These are phyloP conservation scores for Podaxis sp. DNA, from an alignment of 768 basidiomycete genomes.

Conservation along the genomic window DNA sequence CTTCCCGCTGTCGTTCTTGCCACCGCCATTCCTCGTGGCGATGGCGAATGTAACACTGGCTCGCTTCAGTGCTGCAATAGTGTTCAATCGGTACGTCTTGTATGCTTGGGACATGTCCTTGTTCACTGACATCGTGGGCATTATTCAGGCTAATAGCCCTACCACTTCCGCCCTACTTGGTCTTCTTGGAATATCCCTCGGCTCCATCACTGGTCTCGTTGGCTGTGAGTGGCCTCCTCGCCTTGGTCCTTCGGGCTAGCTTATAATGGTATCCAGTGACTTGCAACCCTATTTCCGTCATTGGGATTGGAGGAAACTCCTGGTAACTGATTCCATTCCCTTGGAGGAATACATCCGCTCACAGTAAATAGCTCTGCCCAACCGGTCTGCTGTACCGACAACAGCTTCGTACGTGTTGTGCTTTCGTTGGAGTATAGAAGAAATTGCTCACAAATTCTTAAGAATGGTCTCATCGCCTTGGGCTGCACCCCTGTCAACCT, in stretches of 20 bases:
- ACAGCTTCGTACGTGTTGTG: constrained; percentile 1
- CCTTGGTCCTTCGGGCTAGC: background rate
- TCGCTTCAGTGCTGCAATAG: constrained; percentile 18
- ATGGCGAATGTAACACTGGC: background rate
- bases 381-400: constrained; percentile 10
- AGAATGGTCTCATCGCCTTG: constrained; percentile 7
- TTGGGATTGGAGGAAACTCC: constrained; percentile 21
- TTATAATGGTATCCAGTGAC: constrained; percentile 12
- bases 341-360: background rate
- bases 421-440: background rate
- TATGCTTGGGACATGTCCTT: background rate
- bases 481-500: constrained; percentile 4
- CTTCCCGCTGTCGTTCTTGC: constrained; percentile 23
- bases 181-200: constrained; percentile 14
- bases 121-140: background rate
- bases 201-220: constrained; percentile 22
- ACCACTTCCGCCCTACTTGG: constrained; percentile 1
- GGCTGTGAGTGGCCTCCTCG: background rate
- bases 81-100: constrained; percentile 10
- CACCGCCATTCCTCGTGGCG: constrained; percentile 14
- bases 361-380: constrained; percentile 1
- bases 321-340: constrained; percentile 17
- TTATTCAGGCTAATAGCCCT: background rate
- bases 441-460: background rate
- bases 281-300: constrained; percentile 26